These are phyloP conservation scores for Aspergillus pseudonomiae DNA, from an alignment of 2,329 filamentous ascomycete species.

Conservation along the genomic window DNA sequence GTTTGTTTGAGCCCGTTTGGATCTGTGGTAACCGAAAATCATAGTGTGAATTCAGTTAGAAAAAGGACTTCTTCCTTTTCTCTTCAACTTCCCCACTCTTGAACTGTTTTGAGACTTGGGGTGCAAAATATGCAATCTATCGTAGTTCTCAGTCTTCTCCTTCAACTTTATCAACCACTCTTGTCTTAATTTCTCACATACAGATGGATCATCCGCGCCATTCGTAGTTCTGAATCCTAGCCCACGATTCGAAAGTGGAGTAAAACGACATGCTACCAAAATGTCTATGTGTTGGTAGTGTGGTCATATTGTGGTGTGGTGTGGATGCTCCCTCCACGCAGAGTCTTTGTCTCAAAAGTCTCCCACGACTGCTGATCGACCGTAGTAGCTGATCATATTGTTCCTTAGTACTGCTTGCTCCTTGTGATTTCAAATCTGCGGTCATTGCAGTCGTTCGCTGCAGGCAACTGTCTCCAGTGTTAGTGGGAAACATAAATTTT, in stretches of 20 bases:
- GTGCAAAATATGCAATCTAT: too few species aligned
- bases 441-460: slow-evolving; percentile 4
- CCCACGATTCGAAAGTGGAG: background rate
- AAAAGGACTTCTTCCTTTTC: too few species aligned
- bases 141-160: too few species aligned
- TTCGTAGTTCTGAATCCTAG: background rate
- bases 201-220: background rate
- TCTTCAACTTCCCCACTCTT: too few species aligned
- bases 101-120: too few species aligned
- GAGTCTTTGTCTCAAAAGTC: background rate
- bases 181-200: too few species aligned
- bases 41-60: background rate
- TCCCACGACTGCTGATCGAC: slow-evolving; percentile 13
- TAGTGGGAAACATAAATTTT: slow-evolving; percentile 10
- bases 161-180: background rate
- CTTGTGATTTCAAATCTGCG: background rate
- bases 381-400: slow-evolving; percentile 20
- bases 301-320: background rate
- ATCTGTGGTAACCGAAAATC: slow-evolving; percentile 1
- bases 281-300: slow-evolving; percentile 3
- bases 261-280: background rate
- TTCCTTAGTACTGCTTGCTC: background rate
- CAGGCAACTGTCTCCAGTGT: background rate
- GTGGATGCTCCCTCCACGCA: background rate
- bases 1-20: background rate